These are phyloP conservation scores for Neocatenulostroma microsporum DNA, from an alignment of 2,329 filamentous ascomycete species.

Conservation along the genomic window DNA sequence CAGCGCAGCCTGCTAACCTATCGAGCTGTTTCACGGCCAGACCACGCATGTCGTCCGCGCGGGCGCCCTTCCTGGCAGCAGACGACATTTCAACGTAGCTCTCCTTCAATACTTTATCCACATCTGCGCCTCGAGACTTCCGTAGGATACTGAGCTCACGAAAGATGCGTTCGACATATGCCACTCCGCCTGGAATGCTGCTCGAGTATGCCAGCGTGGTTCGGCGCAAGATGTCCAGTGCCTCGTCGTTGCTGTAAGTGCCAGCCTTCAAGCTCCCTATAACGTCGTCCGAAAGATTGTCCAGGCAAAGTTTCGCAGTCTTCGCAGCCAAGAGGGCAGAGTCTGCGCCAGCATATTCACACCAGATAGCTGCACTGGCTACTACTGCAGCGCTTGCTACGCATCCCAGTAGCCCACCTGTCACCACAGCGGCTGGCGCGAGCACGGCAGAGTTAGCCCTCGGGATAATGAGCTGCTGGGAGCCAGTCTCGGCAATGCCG, in stretches of 20 bases:
- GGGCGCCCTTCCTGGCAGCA: conserved; percentile 15
- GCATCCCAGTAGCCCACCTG: conserved; percentile 24
- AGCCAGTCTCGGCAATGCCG: too few species aligned
- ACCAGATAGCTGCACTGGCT: conserved; percentile 20
- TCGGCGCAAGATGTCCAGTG: conserved; percentile 23
- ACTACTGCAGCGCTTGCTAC: conserved; percentile 21
- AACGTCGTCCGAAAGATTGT: conserved; percentile 23
- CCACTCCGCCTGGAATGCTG: conserved; percentile 20
- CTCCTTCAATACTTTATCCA: conserved; percentile 19
- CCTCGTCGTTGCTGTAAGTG: conserved; percentile 24
- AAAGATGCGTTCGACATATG: conserved; percentile 22
- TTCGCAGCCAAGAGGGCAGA: conserved; percentile 21
- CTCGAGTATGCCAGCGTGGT: conserved; percentile 23
- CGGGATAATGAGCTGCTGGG: neutral
- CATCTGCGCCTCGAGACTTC: conserved; percentile 18
- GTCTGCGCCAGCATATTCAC: conserved; percentile 18
- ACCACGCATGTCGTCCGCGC: conserved; percentile 14
- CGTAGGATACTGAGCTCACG: conserved; percentile 21
- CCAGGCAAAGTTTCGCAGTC: conserved; percentile 20
- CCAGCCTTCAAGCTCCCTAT: conserved; percentile 22
- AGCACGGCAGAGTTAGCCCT: conserved; percentile 6
- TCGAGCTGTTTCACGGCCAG: conserved; percentile 18
- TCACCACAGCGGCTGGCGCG: conserved; percentile 18
- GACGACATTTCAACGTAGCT: conserved; percentile 16
- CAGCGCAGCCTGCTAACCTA: conserved; percentile 19